Conservation (phyloP, 768 basidiomycete genomes). For the Termitomyces sp. region DNA sequence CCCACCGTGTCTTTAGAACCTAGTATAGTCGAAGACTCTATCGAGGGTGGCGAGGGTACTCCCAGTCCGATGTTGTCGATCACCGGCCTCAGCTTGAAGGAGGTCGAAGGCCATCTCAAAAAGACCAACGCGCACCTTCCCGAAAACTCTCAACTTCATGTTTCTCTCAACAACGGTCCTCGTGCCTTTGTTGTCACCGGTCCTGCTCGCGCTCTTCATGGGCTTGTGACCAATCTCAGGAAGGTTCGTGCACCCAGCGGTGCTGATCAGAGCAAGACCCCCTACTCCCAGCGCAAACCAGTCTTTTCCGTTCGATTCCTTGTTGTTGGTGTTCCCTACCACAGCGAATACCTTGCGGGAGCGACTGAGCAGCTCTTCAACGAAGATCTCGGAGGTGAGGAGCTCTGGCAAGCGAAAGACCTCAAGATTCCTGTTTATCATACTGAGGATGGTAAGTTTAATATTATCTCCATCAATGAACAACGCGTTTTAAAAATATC, state of each 20-base stretch:
- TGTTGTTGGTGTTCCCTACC: constrained; percentile 95
- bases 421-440: constrained; percentile 85
- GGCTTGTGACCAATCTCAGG: constrained; percentile 86
- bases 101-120: constrained; percentile 76
- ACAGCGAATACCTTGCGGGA: constrained; percentile 78
- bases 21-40: constrained; percentile 76
- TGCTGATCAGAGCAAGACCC: constrained; percentile 89
- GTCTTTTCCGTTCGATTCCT: constrained; percentile 92
- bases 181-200: constrained; percentile 92
- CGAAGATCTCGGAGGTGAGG: constrained; percentile 69
- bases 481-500: neutral
- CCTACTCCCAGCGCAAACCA: constrained; percentile 92
- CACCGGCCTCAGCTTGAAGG: constrained; percentile 72
- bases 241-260: constrained; percentile 87
- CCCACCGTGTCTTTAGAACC: constrained; percentile 90
- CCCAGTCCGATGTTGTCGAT: constrained; percentile 95
- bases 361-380: constrained; percentile 72
- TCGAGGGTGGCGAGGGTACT: constrained; percentile 90
- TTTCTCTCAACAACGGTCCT: constrained; percentile 93
- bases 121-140: constrained; percentile 88
- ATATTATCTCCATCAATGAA: neutral
- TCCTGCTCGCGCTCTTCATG: constrained; percentile 87
- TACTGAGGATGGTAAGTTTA: constrained; percentile 80
- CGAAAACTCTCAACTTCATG: constrained; percentile 67
- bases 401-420: constrained; percentile 69